Base-by-base conservation (phyloP, 129 eudicot genomes). In the sunflower (Helianthus annuus) region DNA sequence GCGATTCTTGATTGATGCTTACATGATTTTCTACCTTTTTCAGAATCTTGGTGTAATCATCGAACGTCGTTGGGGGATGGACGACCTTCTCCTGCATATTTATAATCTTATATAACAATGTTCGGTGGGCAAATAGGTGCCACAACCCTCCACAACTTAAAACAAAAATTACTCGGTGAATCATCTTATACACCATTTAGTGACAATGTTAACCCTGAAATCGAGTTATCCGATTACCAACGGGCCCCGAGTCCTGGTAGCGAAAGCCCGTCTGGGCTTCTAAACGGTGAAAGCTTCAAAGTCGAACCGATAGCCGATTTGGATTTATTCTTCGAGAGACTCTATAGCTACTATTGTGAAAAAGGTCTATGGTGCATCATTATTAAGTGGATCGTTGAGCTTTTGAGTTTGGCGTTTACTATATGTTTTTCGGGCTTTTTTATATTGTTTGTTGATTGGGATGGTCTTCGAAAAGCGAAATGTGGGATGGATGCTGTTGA, bases 401-500 rank as follows among this genome's bases (percentile, higher is more conserved):
- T 92, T 27, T 69, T 89, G 52, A 85, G 87, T 69, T 79, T 92
- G 27, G 98, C 87, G 45, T 92, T 92, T 71, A 80, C 87, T 59
- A 85, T 89, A 69, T 85, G 86, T 56, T 92, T 92, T 61, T 85
- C 96, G 0, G 96, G 90, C 5, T 89, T 92, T 77, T 85, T 89
- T 74, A 73, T 92, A 22, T 79, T 92, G 55, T 83, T 45, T 79
- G 86, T 89, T 61, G 86, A 92, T 83, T 92, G 95, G 98, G 85
- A 82, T 78, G 96, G 98, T 16, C 88, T 92, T 12, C 87, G 91
- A 70, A 85, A 76, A 74, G 96, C 89, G 6, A 87, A 92, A 73
- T 92, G 98, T 82, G 98, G 97, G 46, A 89, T 89, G 86, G 96
- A 78, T 89, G 97, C 97, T 0, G 89, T 92, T 11, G 94, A 92